phyloP scores from a whole-genome alignment of 805 yeast species.

The Priceomyces fermenticarens region DNA sequence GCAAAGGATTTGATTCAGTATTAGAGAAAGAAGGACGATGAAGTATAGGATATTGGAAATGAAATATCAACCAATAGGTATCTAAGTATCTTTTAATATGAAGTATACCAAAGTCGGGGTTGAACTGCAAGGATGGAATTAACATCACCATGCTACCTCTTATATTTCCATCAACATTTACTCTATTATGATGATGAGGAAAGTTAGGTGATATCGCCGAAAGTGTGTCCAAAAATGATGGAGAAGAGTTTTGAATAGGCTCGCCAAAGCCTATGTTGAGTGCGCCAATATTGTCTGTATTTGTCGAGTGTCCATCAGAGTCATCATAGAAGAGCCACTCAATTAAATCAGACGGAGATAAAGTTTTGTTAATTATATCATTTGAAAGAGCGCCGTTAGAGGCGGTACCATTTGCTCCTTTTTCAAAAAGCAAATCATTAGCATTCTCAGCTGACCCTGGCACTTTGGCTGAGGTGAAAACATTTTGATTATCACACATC shows the following conservation, averaged over 20 bases:
- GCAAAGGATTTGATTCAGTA: slow-evolving; percentile 41
- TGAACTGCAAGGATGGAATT: slow-evolving; percentile 14
- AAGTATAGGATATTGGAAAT: slow-evolving; percentile 56
- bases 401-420: neutral
- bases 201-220: slow-evolving; percentile 19
- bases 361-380: slow-evolving; percentile 4
- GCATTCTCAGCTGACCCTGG: too few species aligned
- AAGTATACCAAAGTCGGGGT: slow-evolving; percentile 13
- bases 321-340: slow-evolving; percentile 30
- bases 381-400: neutral
- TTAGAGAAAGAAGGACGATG: slow-evolving; percentile 58
- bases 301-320: neutral
- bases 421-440: too few species aligned
- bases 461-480: too few species aligned
- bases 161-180: slow-evolving; percentile 11
- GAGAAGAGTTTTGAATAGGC: slow-evolving; percentile 14
- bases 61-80: slow-evolving; percentile 54
- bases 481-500: too few species aligned
- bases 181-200: slow-evolving; percentile 14
- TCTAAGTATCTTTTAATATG: slow-evolving; percentile 21
- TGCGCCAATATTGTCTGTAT: neutral
- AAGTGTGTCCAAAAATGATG: slow-evolving; percentile 14
- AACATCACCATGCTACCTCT: slow-evolving; percentile 9
- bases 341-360: slow-evolving; percentile 27
- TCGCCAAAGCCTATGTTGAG: slow-evolving; percentile 3